These are phyloP conservation scores for Polyporus tsugae DNA, from an alignment of 1,284 basidiomycete genomes.

Conservation along the genomic window DNA sequence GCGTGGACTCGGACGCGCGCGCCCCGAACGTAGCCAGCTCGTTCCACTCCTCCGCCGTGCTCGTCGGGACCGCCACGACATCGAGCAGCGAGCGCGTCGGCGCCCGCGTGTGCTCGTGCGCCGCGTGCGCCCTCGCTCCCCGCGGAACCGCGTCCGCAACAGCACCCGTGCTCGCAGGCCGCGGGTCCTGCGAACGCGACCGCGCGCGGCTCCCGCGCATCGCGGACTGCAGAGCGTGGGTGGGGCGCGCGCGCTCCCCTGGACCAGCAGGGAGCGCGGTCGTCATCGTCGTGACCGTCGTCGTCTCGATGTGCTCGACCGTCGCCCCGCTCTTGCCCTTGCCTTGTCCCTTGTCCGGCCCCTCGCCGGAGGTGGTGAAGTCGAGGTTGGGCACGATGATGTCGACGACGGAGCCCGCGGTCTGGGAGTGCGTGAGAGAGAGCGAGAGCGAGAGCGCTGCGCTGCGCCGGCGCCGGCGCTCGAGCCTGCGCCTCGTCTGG, in stretches of 20 bases:
- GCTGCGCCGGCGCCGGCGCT: conserved; percentile 16
- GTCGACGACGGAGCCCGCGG: not conserved
- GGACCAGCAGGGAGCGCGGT: not conserved
- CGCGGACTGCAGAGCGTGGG: conserved; percentile 1
- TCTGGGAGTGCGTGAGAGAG: not conserved
- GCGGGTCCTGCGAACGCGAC: not conserved
- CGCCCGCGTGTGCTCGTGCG: not conserved
- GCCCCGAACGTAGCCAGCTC: conserved; percentile 3
- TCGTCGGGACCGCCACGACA: not conserved
- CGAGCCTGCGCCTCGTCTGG: conserved; percentile 27
- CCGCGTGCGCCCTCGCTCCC: not conserved
- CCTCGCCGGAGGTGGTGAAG: not conserved
- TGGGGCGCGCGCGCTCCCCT: not conserved
- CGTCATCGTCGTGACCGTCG: not conserved
- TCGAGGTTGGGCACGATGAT: not conserved
- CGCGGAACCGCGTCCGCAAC: not conserved
- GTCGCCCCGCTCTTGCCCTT: not conserved
- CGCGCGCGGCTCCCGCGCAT: conserved; percentile 1
- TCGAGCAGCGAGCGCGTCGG: conserved; percentile 1
- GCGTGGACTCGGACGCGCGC: not conserved
- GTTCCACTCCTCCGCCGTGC: conserved; percentile 9
- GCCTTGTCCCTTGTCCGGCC: not conserved
- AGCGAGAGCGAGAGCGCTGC: not conserved
- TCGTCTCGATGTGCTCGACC: not conserved
- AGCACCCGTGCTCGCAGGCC: not conserved